Percentiles rank a stretch among this genome's conserved stretches.
Conservation (phyloP, 106 monocot genomes). For the Phalaenopsis equestris region DNA sequence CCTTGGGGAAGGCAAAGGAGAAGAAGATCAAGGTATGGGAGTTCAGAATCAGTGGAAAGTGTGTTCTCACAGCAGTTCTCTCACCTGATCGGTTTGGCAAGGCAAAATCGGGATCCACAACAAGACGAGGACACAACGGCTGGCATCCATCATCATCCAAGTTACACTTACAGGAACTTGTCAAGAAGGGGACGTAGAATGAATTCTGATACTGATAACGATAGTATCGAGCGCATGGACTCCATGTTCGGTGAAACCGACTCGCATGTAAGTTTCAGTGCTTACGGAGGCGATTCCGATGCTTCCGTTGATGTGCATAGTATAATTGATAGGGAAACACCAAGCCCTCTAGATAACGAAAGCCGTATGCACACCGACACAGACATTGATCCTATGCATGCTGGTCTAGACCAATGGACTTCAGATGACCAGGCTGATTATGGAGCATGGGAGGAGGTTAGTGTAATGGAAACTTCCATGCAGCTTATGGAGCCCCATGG, state of each 20-base stretch:
- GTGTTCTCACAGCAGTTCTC: conserved; percentile 62
- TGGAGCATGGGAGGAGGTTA: conserved; percentile 52
- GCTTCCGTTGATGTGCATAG: conserved; percentile 47
- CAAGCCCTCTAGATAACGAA: conserved; percentile 34
- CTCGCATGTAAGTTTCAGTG: conserved; percentile 24
- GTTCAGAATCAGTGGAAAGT: conserved; percentile 57
- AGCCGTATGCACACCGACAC: conserved; percentile 34
- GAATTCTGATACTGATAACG: conserved; percentile 71
- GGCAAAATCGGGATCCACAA: conserved; percentile 42
- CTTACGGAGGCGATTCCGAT: conserved; percentile 71
- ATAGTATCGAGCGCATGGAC: conserved; percentile 39
- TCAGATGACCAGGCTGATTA: conserved; percentile 46
- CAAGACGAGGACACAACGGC: conserved; percentile 16
- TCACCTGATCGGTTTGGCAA: conserved; percentile 55
- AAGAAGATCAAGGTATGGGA: conserved; percentile 19
- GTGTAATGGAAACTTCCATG: conserved; percentile 15
- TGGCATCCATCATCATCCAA: conserved; percentile 2
- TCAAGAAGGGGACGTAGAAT: conserved; percentile 28
- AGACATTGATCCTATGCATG: conserved; percentile 87
- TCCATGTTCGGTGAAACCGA: conserved; percentile 59
- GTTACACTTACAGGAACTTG: conserved; percentile 14
- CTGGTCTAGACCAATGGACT: conserved; percentile 62
- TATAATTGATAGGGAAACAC: conserved; percentile 27
- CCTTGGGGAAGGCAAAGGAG: conserved; percentile 24
- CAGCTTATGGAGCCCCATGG: conserved; percentile 13